These are phyloP conservation scores for Isatis lusitanica DNA, from an alignment of 441 rosid genomes.

Conservation along the genomic window DNA sequence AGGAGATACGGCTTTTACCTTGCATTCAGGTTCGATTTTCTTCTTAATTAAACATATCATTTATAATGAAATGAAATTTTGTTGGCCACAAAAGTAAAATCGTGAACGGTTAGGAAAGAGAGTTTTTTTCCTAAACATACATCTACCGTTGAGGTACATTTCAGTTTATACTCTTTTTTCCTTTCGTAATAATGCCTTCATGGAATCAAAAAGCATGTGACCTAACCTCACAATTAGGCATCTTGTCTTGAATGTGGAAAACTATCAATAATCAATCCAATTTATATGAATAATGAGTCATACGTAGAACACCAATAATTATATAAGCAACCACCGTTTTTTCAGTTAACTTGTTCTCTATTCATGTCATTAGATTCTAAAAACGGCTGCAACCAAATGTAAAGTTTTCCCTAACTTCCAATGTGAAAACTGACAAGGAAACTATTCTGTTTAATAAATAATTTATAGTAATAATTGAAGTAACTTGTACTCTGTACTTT, in stretches of 20 bases:
- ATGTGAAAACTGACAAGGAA: background rate
- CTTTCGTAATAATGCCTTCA: constrained; percentile 1
- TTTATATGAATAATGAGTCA: background rate
- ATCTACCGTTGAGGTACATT: background rate
- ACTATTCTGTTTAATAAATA: background rate
- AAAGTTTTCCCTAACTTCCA: background rate
- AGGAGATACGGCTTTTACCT: background rate
- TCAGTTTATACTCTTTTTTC: background rate
- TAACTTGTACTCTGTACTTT: constrained; percentile 12
- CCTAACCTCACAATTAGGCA: constrained; percentile 26
- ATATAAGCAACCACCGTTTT: constrained; percentile 32
- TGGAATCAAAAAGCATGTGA: constrained; percentile 36
- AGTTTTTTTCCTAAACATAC: background rate
- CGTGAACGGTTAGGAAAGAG: background rate
- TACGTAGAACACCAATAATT: background rate
- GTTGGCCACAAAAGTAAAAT: too few relatives aligned
- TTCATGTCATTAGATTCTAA: constrained; percentile 8
- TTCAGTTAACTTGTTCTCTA: constrained; percentile 31
- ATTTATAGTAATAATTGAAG: background rate
- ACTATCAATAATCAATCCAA: background rate
- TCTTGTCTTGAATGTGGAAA: constrained; percentile 35
- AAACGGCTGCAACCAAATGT: constrained; percentile 23
- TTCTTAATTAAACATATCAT: background rate
- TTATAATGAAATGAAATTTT: too few relatives aligned
- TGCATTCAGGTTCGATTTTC: background rate